Evolutionary conservation across 2,329 filamentous ascomycete genomes (phyloP).

Genomic region (Cryphonectria japonica): DNA sequence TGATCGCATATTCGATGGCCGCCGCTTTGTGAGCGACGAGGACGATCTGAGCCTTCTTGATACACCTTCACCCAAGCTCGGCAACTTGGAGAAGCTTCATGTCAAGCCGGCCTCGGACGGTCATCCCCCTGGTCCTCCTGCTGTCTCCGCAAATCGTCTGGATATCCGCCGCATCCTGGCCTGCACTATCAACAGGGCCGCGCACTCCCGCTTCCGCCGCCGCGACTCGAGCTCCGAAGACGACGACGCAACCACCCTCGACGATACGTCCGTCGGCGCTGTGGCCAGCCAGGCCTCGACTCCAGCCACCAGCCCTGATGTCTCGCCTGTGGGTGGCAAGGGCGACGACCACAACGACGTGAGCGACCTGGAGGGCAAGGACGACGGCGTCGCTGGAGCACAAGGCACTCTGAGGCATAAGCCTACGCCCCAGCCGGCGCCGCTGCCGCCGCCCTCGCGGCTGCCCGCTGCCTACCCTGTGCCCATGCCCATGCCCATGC

Average conservation of each 20-base stretch:
- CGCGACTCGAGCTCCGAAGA: constrained; percentile 8
- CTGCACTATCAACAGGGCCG: background rate
- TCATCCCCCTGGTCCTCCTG: background rate
- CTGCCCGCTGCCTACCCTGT: background rate
- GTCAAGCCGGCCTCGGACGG: background rate
- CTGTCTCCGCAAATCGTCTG: background rate
- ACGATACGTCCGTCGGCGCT: background rate
- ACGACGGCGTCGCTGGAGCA: background rate
- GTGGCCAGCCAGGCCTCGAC: constrained; percentile 5
- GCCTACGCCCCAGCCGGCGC: background rate
- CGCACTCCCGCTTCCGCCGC: background rate
- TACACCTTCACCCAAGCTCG: constrained; percentile 23
- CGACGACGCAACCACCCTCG: background rate
- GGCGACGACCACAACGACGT: constrained; percentile 8
- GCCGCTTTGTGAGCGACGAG: background rate
- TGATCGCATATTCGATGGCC: background rate
- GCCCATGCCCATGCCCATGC: background rate
- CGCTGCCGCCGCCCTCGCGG: background rate
- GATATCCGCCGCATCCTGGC: background rate
- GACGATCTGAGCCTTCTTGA: constrained; percentile 14
- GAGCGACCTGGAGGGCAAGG: constrained; percentile 2
- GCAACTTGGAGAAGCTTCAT: constrained; percentile 17
- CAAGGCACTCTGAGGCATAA: background rate
- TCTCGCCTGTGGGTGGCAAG: constrained; percentile 7
- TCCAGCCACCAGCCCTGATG: constrained; percentile 9